These are phyloP conservation scores for Colletotrichum graminicola DNA, from an alignment of 2,329 filamentous ascomycete species.

Conservation along the genomic window DNA sequence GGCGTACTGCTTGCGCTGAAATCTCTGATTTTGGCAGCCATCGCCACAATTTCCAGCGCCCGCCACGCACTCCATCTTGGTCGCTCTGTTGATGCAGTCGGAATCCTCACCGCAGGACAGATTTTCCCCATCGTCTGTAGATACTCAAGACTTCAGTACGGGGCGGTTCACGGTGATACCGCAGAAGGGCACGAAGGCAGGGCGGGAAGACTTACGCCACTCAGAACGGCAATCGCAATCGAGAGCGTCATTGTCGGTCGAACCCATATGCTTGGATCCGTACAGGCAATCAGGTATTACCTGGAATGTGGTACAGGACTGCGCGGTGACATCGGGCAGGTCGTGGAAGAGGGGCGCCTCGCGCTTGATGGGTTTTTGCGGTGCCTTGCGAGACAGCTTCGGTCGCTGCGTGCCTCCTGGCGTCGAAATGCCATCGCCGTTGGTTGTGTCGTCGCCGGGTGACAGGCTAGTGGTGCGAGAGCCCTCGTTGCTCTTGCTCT, in stretches of 20 bases:
- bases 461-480: constrained; percentile 59
- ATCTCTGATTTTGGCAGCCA: constrained; percentile 93
- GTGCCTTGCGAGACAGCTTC: constrained; percentile 58
- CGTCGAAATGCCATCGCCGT: constrained; percentile 62
- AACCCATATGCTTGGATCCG: constrained; percentile 89
- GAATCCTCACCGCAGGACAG: constrained; percentile 94
- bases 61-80: constrained; percentile 93
- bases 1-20: constrained; percentile 90
- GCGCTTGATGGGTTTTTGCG: constrained; percentile 61
- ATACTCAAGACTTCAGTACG: constrained; percentile 33
- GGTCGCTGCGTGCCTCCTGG: constrained; percentile 68
- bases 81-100: constrained; percentile 98
- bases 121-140: constrained; percentile 74
- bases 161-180: constrained; percentile 39
- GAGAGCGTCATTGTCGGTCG: constrained; percentile 88
- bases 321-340: constrained; percentile 81
- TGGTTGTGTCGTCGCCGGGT: constrained; percentile 60
- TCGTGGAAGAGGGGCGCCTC: constrained; percentile 77
- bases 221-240: constrained; percentile 97
- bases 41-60: constrained; percentile 86
- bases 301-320: constrained; percentile 82
- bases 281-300: constrained; percentile 90
- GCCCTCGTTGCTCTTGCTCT: constrained; percentile 55
- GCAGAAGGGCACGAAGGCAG: constrained; percentile 36
- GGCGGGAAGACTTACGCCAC: constrained; percentile 79